phyloP scores from a whole-genome alignment of 2,329 filamentous ascomycete genomes.

The Talaromyces sp. region DNA sequence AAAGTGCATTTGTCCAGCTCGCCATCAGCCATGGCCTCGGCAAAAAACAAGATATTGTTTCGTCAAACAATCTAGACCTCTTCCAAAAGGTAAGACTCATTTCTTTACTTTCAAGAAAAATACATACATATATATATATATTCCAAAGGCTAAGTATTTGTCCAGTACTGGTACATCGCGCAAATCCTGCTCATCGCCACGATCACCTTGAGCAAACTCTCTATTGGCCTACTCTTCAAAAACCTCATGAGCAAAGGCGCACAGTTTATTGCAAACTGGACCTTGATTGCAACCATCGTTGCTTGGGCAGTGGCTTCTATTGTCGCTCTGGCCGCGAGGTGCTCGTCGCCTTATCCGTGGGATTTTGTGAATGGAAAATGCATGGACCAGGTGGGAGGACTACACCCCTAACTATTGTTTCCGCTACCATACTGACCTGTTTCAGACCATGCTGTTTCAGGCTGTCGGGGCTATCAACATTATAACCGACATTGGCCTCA shows the following conservation, averaged over 20 bases:
- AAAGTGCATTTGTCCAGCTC: constrained; percentile 19
- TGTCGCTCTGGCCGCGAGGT: constrained; percentile 16
- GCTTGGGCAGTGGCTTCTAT: constrained; percentile 18
- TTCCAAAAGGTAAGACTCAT: constrained; percentile 16
- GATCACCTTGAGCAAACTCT: constrained; percentile 18
- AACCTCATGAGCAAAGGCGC: constrained; percentile 16
- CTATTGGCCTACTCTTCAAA: constrained; percentile 17
- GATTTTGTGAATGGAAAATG: constrained; percentile 14
- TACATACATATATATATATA: neutral
- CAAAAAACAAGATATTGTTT: constrained; percentile 11
- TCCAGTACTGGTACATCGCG: constrained; percentile 18
- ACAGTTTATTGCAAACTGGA: constrained; percentile 12
- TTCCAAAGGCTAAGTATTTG: neutral
- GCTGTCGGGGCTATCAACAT: constrained; percentile 18
- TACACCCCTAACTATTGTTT: neutral
- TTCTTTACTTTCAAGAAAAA: neutral
- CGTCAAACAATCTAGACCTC: constrained; percentile 4
- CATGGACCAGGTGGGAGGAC: constrained; percentile 15
- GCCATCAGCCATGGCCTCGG: constrained; percentile 19
- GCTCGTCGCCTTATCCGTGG: constrained; percentile 18
- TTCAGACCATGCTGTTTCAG: constrained; percentile 14
- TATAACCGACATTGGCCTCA: constrained; percentile 12
- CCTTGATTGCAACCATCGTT: constrained; percentile 15
- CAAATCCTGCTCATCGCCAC: constrained; percentile 18
- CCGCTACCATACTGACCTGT: neutral